These are phyloP conservation scores for Cicer cuneatum DNA, from an alignment of 306 rosid species.

Conservation along the genomic window DNA sequence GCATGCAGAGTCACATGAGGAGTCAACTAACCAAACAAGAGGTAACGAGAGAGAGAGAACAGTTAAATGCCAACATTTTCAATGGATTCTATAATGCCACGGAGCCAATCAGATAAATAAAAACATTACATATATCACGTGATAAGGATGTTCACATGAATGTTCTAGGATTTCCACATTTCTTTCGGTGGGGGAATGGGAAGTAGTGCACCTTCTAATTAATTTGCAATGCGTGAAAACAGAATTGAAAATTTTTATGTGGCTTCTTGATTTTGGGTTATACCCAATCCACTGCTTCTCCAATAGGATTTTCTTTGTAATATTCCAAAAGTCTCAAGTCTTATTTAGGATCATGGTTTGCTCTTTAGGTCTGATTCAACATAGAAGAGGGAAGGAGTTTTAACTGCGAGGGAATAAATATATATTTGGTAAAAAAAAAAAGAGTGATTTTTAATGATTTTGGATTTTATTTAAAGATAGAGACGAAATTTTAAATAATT, in stretches of 20 bases:
- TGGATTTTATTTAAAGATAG: too few relatives aligned
- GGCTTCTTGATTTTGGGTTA: slow-evolving; percentile 46
- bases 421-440: too few relatives aligned
- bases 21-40: slow-evolving; percentile 21
- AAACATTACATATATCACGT: slow-evolving; percentile 46
- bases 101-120: slow-evolving; percentile 31
- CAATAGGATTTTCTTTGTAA: slow-evolving; percentile 13
- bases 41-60: slow-evolving; percentile 6
- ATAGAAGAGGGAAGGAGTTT: too few relatives aligned
- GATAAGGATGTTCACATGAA: slow-evolving; percentile 56
- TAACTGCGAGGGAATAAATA: too few relatives aligned
- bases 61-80: slow-evolving; percentile 41
- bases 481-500: too few relatives aligned
- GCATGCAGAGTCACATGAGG: slow-evolving; percentile 57
- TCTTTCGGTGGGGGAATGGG: slow-evolving; percentile 54
- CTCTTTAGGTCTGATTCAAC: too few relatives aligned
- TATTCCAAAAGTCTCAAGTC: too few relatives aligned
- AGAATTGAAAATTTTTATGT: background rate
- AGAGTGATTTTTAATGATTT: too few relatives aligned
- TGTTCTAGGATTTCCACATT: slow-evolving; percentile 42
- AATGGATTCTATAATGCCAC: slow-evolving; percentile 35
- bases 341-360: too few relatives aligned
- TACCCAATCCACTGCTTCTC: background rate
- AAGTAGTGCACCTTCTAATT: slow-evolving; percentile 10
- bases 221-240: background rate